Evolutionary conservation across 2,329 filamentous ascomycete species (phyloP).

Genomic region (Bipolaris cookei): DNA sequence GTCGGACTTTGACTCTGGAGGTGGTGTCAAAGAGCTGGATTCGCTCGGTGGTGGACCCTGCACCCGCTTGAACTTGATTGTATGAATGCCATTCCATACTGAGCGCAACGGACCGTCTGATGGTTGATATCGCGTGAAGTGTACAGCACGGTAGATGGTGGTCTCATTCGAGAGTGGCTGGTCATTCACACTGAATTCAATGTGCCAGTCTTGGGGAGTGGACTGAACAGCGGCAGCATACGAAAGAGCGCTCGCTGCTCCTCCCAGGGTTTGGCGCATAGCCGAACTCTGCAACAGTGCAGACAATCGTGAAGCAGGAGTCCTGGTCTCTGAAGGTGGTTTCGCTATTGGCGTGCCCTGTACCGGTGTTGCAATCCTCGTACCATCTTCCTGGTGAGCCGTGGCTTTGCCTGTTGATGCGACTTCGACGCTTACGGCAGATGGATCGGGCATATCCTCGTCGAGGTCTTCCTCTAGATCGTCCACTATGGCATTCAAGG

Average conservation of each 20-base stretch:
- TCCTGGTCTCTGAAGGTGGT: slow-evolving; percentile 37
- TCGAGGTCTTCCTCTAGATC: slow-evolving; percentile 83
- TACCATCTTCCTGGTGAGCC: slow-evolving; percentile 90
- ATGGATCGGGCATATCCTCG: slow-evolving; percentile 73
- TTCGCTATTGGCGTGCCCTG: slow-evolving; percentile 55
- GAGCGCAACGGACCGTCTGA: slow-evolving; percentile 75
- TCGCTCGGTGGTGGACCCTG: slow-evolving; percentile 81
- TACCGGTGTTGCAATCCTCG: slow-evolving; percentile 80
- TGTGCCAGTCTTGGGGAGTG: slow-evolving; percentile 91
- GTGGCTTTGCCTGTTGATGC: slow-evolving; percentile 86
- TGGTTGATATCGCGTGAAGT: slow-evolving; percentile 67
- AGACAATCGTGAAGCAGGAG: slow-evolving; percentile 39
- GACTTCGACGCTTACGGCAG: slow-evolving; percentile 90
- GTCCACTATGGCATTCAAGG: slow-evolving; percentile 86
- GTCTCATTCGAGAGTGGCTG: slow-evolving; percentile 88
- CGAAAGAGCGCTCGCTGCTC: slow-evolving; percentile 66
- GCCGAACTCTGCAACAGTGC: slow-evolving; percentile 43
- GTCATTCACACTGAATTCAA: slow-evolving; percentile 88
- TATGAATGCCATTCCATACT: slow-evolving; percentile 88
- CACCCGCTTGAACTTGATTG: slow-evolving; percentile 89
- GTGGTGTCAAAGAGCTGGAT: slow-evolving; percentile 65
- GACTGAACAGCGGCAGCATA: slow-evolving; percentile 85
- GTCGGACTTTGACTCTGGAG: slow-evolving; percentile 59
- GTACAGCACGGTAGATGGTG: slow-evolving; percentile 93
- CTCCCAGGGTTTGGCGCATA: slow-evolving; percentile 39